Base-by-base conservation (phyloP, 352 stramenopile genomes). In the Pythium dissimile region DNA sequence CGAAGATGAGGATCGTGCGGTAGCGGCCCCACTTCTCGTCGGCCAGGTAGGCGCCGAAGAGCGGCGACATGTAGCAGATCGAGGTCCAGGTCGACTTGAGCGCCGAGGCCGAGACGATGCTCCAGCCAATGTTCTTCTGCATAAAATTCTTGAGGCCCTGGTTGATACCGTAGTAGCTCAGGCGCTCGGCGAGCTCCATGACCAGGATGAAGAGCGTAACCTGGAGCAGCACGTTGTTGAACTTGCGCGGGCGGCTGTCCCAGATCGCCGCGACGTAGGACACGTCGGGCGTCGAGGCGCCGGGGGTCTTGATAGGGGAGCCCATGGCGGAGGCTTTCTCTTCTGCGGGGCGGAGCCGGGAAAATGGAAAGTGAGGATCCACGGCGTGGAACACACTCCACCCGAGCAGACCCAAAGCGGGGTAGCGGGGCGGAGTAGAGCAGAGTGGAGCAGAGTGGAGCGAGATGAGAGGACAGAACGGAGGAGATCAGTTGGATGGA, bases 81-180 rank as follows among this genome's bases (percentile, higher is more conserved):
- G 77, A 87, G 34, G 79, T 79, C 63, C 76, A 88, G 8, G 77
- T 85, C 18, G 68, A 74, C 59, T 87, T 87, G 75, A 89, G 80
- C 8, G 74, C 69, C 32, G 59, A 75, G 30, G 75, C 71, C 16
- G 73, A 85, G 15, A 77, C 77, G 41, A 72, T 60, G 59, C 71
- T 83, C 77, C 76, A 90, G 31, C 72, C 73, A 12, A 90, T 57
- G 26, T 39, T 39, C 16, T 63, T 73, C 55, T 76, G 59, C 51
- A 88, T 84, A 37, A 88, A 94, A 66, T 94, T 92, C 73, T 92
- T 92, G 30, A 92, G 72, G 0, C 79, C 82, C 49, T 92, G 82
- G 56, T 92, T 92, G 64, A 94, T 92, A 32, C 82, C 83, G 41
- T 92, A 94, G 58, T 92, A 94, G 41, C 82, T 92, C 39, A 86